phyloP scores from a whole-genome alignment of 1,284 basidiomycete species.

The Ganoderma boninense region DNA sequence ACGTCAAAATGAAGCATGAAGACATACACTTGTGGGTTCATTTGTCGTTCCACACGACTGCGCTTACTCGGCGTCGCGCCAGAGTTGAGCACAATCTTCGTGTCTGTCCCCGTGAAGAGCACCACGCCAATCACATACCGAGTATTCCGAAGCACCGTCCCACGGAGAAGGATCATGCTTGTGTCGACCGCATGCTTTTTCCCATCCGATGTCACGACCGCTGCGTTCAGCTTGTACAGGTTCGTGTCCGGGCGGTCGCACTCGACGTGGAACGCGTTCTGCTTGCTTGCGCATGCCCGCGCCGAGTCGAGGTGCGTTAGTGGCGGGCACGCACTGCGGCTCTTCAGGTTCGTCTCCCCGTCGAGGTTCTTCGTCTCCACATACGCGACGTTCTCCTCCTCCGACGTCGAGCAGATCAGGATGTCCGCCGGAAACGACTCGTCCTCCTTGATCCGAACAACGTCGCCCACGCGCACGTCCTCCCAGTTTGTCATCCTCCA shows the following conservation, averaged over 20 bases:
- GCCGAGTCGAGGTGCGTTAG: slow-evolving; percentile 79
- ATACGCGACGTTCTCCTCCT: slow-evolving; percentile 97
- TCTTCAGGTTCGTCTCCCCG: slow-evolving; percentile 99
- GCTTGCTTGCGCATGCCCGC: slow-evolving; percentile 57
- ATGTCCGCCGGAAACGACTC: slow-evolving; percentile 95
- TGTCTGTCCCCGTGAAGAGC: slow-evolving; percentile 91
- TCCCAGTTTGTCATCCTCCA: slow-evolving; percentile 93
- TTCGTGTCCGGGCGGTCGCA: slow-evolving; percentile 91
- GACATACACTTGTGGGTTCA: slow-evolving; percentile 94
- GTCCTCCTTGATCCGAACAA: slow-evolving; percentile 90
- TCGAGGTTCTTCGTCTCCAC: slow-evolving; percentile 99
- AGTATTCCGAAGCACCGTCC: slow-evolving; percentile 93
- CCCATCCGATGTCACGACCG: slow-evolving; percentile 64
- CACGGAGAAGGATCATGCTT: slow-evolving; percentile 87
- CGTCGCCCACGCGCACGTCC: slow-evolving; percentile 93
- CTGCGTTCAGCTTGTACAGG: slow-evolving; percentile 94
- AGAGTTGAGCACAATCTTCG: slow-evolving; percentile 95
- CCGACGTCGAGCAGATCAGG: slow-evolving; percentile 95
- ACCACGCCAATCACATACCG: slow-evolving; percentile 93
- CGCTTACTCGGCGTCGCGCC: slow-evolving; percentile 95
- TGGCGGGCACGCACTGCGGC: slow-evolving; percentile 82
- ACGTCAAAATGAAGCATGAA: neutral
- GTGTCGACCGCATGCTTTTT: slow-evolving; percentile 81
- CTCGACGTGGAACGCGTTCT: slow-evolving; percentile 77
- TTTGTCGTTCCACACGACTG: slow-evolving; percentile 92